Conservation (phyloP, 176 grass and related monocot genomes). For the Aegilops speltoides region DNA sequence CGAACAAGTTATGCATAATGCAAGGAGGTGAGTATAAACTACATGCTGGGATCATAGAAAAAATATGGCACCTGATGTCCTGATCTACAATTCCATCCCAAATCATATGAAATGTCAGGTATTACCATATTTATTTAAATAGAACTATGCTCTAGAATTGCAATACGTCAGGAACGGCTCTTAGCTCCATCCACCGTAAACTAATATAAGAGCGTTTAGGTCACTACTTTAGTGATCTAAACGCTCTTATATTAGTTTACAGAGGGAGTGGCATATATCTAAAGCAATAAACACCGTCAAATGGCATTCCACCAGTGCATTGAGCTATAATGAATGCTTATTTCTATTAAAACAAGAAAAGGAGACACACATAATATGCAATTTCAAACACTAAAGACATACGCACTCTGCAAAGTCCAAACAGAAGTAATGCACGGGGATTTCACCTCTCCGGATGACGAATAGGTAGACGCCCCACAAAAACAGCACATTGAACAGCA, state of each 20-base stretch:
- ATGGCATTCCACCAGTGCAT: not conserved
- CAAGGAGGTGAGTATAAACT: not conserved
- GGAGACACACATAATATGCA: not conserved
- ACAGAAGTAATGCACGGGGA: not conserved
- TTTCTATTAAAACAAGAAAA: not conserved
- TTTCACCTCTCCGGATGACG: constrained; percentile 66
- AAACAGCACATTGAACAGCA: constrained; percentile 97
- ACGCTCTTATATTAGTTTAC: no score
- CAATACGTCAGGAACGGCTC: not conserved
- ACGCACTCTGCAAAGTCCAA: not conserved
- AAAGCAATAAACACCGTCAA: not conserved
- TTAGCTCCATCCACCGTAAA: constrained; percentile 11
- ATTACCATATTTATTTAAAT: not conserved
- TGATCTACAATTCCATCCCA: constrained; percentile 3
- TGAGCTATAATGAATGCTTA: not conserved
- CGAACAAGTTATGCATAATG: not conserved
- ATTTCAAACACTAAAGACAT: not conserved
- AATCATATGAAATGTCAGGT: not conserved
- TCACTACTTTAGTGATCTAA: no score
- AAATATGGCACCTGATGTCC: constrained; percentile 12
- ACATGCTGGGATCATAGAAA: not conserved
- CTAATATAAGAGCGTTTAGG: no score
- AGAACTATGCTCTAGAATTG: constrained; percentile 14
- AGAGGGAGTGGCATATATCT: not conserved
- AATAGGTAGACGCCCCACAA: constrained; percentile 77